Evolutionary conservation across 208 protist genomes (phyloP).

Genomic region (Acanthamoeba healyi): DNA sequence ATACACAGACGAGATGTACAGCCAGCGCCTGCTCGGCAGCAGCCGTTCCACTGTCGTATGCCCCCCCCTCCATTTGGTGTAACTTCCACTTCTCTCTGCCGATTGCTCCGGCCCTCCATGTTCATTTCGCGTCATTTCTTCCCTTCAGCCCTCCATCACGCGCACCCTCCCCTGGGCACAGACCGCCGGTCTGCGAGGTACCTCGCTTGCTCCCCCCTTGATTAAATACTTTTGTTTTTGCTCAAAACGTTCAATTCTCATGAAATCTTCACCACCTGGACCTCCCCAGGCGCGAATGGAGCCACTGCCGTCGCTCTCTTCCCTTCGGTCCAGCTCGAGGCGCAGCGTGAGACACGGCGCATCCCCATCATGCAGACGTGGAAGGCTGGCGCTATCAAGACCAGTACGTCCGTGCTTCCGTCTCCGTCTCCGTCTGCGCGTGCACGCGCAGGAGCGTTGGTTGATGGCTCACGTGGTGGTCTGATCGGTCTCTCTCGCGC

Average conservation of each 20-base stretch:
- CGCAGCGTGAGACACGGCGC: conserved; percentile 42
- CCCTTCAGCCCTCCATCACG: background rate
- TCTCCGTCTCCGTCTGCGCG: background rate
- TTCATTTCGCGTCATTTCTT: background rate
- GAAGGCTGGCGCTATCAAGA: conserved; percentile 35
- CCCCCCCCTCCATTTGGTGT: background rate
- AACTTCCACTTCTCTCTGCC: background rate
- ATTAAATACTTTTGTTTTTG: background rate
- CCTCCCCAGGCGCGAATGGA: conserved; percentile 23
- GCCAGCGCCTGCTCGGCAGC: conserved; percentile 4
- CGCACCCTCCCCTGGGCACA: background rate
- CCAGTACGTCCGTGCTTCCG: background rate
- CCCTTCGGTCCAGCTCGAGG: conserved; percentile 6
- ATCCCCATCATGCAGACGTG: conserved; percentile 53
- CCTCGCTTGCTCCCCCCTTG: background rate
- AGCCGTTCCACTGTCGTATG: background rate
- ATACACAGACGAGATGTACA: conserved; percentile 9
- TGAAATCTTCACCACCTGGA: background rate
- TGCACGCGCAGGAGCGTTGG: background rate
- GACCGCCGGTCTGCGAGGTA: background rate
- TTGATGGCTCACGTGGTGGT: background rate
- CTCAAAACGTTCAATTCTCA: background rate
- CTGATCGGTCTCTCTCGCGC: too few relatives aligned
- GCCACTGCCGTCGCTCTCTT: background rate
- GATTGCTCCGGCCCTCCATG: background rate